A percentile compares a stretch with the other conserved stretches of the same genome.
These are phyloP conservation scores for Gossypium lobatum DNA, from an alignment of 441 rosid genomes.

Conservation along the genomic window DNA sequence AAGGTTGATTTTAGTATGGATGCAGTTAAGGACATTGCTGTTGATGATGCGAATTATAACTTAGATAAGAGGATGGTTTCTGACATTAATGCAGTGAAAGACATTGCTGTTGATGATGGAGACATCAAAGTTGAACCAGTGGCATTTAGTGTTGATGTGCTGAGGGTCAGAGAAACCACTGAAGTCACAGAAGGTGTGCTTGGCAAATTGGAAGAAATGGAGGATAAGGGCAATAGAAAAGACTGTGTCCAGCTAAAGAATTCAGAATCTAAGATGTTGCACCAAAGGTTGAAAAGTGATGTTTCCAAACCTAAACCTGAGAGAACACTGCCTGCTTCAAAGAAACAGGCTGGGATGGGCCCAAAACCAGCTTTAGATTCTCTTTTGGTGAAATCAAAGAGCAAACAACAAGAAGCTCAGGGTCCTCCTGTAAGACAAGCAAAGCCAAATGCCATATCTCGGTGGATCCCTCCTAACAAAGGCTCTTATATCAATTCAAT, in stretches of 20 bases:
- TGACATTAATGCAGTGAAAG: conserved; percentile 62
- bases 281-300: conserved; percentile 29
- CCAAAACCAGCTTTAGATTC: conserved; percentile 47
- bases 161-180: conserved; percentile 26
- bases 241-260: conserved; percentile 18
- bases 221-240: conserved; percentile 36
- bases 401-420: conserved; percentile 52
- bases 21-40: conserved; percentile 79
- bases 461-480: conserved; percentile 86
- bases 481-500: conserved; percentile 70
- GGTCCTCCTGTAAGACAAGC: conserved; percentile 50
- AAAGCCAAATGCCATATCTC: conserved; percentile 63
- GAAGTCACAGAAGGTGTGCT: conserved; percentile 37
- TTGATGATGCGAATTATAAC: conserved; percentile 81
- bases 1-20: conserved; percentile 38
- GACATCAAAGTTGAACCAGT: conserved; percentile 27
- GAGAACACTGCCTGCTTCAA: conserved; percentile 38
- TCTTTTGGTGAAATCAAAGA: conserved; percentile 42
- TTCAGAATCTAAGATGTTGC: conserved; percentile 28
- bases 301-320: conserved; percentile 39
- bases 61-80: conserved; percentile 41
- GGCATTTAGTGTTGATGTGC: conserved; percentile 27
- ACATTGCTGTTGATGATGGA: conserved; percentile 81
- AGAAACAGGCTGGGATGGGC: conserved; percentile 38
- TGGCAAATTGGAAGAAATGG: conserved; percentile 32